phyloP scores from a whole-genome alignment of 768 basidiomycete genomes.

The Lactarius deliciosus region DNA sequence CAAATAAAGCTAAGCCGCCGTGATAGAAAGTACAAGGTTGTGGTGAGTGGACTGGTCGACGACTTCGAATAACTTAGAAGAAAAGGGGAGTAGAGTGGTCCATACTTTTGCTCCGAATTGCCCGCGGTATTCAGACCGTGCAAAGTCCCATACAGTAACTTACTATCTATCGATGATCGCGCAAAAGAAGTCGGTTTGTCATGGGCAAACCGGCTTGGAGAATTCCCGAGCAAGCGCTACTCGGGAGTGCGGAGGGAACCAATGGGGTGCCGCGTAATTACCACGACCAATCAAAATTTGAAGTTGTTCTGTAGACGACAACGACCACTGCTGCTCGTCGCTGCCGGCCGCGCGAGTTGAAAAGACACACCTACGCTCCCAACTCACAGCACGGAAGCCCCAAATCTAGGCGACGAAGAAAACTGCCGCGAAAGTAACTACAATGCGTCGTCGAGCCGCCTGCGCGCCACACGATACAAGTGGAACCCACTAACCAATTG shows the following conservation, averaged over 20 bases:
- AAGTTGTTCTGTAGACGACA: not conserved
- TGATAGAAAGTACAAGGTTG: not conserved
- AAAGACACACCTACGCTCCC: not conserved
- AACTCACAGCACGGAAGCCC: not conserved
- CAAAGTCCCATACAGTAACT: not conserved
- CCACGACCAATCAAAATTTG: not conserved
- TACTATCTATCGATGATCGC: not conserved
- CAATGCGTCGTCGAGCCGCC: not conserved
- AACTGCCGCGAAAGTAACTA: not conserved
- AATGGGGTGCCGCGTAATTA: not conserved
- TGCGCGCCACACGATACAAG: not conserved
- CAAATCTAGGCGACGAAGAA: not conserved
- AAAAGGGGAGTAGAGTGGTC: not conserved
- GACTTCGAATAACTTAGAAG: not conserved
- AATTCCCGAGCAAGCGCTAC: no score
- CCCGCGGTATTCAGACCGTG: not conserved
- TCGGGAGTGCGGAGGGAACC: not conserved
- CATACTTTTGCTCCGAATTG: not conserved
- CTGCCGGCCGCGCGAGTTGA: not conserved
- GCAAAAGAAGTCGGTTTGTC: not conserved
- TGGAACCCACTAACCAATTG: not conserved
- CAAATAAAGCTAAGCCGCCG: not conserved
- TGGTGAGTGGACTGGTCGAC: not conserved
- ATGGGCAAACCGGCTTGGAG: no score
- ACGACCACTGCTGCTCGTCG: not conserved